Evolutionary conservation across 371 early-diverging fungal genomes (phyloP).

Genomic region (Lichtheimia corymbifera): DNA sequence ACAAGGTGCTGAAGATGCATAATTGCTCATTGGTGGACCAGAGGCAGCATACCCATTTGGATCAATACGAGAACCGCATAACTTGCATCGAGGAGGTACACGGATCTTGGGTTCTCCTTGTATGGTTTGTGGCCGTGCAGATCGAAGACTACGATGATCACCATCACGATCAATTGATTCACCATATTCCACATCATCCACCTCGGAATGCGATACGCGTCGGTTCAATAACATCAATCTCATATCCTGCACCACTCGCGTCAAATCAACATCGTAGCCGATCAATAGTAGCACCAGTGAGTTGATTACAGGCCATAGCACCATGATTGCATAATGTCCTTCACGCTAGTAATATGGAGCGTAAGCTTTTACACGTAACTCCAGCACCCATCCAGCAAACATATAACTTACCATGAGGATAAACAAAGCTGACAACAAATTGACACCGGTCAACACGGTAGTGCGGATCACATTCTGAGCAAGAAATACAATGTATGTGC

Average conservation of each 20-base stretch:
- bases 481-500: slow-evolving; percentile 35
- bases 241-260: slow-evolving; percentile 3
- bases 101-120: too few species aligned
- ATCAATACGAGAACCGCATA: too few species aligned
- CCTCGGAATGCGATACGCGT: too few species aligned
- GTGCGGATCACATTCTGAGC: slow-evolving; percentile 37
- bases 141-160: too few species aligned
- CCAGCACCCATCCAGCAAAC: background rate
- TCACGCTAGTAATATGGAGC: background rate
- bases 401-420: slow-evolving; percentile 28
- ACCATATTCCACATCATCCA: too few species aligned
- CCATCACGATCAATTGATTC: too few species aligned
- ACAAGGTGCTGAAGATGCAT: too few species aligned
- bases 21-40: too few species aligned
- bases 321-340: slow-evolving; percentile 19
- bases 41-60: too few species aligned
- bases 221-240: background rate
- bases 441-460: slow-evolving; percentile 30
- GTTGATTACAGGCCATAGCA: slow-evolving; percentile 44
- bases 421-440: slow-evolving; percentile 34
- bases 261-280: slow-evolving; percentile 47
- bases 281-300: slow-evolving; percentile 32
- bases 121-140: too few species aligned
- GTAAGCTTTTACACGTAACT: background rate
- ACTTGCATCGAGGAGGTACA: too few species aligned